Percentiles rank a stretch among this genome's conserved stretches.
These are phyloP conservation scores for Ceratocystis smalleyi DNA, from an alignment of 2,329 filamentous ascomycete species.

Conservation along the genomic window DNA sequence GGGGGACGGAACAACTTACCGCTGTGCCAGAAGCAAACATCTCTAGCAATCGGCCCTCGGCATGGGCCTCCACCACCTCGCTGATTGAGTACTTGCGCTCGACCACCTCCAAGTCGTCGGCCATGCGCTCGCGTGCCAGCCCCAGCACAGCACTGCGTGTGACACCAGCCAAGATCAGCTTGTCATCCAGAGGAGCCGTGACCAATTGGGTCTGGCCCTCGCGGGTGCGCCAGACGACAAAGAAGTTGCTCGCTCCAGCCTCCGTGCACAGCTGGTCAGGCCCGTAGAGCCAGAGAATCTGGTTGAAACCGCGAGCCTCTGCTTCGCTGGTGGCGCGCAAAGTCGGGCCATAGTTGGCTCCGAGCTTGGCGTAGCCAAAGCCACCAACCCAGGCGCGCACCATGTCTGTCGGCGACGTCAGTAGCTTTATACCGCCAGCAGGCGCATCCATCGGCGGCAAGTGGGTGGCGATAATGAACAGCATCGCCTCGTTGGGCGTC, in stretches of 20 bases:
- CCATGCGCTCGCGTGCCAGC: constrained; percentile 48
- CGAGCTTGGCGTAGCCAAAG: constrained; percentile 82
- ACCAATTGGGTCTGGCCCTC: constrained; percentile 51
- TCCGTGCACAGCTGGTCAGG: constrained; percentile 66
- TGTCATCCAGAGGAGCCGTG: constrained; percentile 68
- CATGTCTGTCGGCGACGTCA: constrained; percentile 67
- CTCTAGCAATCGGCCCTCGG: constrained; percentile 66
- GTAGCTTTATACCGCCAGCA: constrained; percentile 49
- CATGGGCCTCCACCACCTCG: constrained; percentile 55
- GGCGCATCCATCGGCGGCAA: constrained; percentile 42
- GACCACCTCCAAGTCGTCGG: constrained; percentile 49
- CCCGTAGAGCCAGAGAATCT: constrained; percentile 90
- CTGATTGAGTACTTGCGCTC: constrained; percentile 72
- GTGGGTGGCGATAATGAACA: constrained; percentile 63
- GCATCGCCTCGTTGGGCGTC: constrained; percentile 63
- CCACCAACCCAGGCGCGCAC: constrained; percentile 87
- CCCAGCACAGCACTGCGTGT: constrained; percentile 71
- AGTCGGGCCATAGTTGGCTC: constrained; percentile 82
- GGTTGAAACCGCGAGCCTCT: constrained; percentile 56
- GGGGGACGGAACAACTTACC: constrained; percentile 33
- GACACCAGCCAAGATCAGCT: constrained; percentile 75
- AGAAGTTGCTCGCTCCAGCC: constrained; percentile 85
- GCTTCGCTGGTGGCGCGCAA: constrained; percentile 67
- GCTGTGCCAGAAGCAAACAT: constrained; percentile 79
- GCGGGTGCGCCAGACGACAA: constrained; percentile 60